Percentiles rank a stretch among this genome's conserved stretches.
These are phyloP conservation scores for Polyporus tsugae DNA, from an alignment of 1,284 basidiomycete species.

Conservation along the genomic window DNA sequence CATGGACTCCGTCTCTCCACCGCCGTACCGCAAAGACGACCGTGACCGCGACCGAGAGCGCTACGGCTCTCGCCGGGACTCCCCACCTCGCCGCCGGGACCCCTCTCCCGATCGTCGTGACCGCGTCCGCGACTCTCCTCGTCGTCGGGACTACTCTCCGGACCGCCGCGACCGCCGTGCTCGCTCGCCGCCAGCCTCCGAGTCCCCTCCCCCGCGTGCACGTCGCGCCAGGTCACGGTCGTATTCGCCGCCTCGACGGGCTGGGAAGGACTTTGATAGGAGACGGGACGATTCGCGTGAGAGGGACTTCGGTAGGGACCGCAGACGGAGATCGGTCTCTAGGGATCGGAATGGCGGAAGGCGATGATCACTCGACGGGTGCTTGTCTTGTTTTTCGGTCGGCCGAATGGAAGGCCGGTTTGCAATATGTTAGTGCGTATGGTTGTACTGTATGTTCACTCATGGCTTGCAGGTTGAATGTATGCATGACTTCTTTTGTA, in stretches of 20 bases:
- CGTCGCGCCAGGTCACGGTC: slow-evolving; percentile 31
- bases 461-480: slow-evolving; percentile 5
- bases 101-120: slow-evolving; percentile 43
- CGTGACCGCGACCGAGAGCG: slow-evolving; percentile 35
- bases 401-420: slow-evolving; percentile 30
- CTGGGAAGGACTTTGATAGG: slow-evolving; percentile 29
- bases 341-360: slow-evolving; percentile 33
- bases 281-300: slow-evolving; percentile 34
- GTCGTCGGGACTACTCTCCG: slow-evolving; percentile 26
- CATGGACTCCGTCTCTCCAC: slow-evolving; percentile 32
- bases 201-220: slow-evolving; percentile 4
- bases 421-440: slow-evolving; percentile 1
- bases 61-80: slow-evolving; percentile 30
- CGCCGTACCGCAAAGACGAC: slow-evolving; percentile 40
- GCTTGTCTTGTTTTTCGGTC: slow-evolving; percentile 4
- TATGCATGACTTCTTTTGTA: not conserved
- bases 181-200: slow-evolving; percentile 25
- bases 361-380: slow-evolving; percentile 7
- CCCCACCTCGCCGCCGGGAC: slow-evolving; percentile 27
- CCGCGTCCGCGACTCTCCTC: slow-evolving; percentile 14
- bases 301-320: slow-evolving; percentile 27
- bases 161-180: slow-evolving; percentile 32
- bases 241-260: slow-evolving; percentile 31
- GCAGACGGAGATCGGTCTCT: slow-evolving; percentile 34
- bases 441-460: slow-evolving; percentile 24